Conservation (phyloP, 2,329 filamentous ascomycete genomes). For the Sporothrix protearum region DNA sequence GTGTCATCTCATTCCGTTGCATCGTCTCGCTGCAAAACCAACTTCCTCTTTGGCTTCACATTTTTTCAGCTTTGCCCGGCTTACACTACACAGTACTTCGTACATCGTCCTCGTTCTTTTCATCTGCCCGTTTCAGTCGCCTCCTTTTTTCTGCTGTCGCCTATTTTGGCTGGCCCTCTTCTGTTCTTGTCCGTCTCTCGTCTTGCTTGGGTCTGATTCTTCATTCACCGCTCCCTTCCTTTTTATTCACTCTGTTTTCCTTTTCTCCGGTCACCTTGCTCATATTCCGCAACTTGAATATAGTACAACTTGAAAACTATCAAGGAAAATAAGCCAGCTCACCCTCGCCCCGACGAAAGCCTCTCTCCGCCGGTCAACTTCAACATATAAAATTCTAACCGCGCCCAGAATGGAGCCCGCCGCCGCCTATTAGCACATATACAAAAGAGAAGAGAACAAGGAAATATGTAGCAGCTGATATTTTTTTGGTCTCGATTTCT, state of each 20-base stretch:
- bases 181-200: neutral
- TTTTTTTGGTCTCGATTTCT: constrained; percentile 15
- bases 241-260: neutral
- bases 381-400: constrained; percentile 19
- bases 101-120: neutral
- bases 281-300: neutral
- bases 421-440: constrained; percentile 25
- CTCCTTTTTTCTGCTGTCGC: neutral
- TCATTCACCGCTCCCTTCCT: neutral
- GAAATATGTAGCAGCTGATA: neutral
- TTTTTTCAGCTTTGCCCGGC: neutral
- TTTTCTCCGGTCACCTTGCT: constrained; percentile 4
- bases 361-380: neutral
- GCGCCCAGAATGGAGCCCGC: constrained; percentile 10
- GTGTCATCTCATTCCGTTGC: constrained; percentile 3
- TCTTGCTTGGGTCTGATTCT: neutral
- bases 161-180: constrained; percentile 3
- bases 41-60: constrained; percentile 1
- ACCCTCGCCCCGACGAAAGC: neutral
- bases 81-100: neutral
- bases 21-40: neutral
- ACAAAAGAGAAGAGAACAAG: constrained; percentile 17
- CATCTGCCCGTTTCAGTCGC: neutral
- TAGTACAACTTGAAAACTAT: neutral
- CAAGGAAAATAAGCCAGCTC: neutral